phyloP scores from a whole-genome alignment of 495 filamentous ascomycete species.

The Achaetomiella virescens region DNA sequence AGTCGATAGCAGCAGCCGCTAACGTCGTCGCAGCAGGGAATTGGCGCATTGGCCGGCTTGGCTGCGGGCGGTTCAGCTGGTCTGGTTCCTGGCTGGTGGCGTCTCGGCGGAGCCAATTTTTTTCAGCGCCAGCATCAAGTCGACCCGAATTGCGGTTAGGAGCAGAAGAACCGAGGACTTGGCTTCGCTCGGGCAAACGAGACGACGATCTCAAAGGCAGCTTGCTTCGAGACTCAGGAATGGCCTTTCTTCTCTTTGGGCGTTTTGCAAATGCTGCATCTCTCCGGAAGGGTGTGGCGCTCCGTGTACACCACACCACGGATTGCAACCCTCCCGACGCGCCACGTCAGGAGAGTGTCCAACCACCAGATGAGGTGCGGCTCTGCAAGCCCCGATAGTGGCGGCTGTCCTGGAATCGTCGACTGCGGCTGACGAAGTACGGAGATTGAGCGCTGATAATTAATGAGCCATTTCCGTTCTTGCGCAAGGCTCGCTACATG shows the following conservation, averaged over 20 bases:
- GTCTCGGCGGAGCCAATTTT: background rate
- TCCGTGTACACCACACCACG: background rate
- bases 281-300: background rate
- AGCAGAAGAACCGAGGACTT: background rate
- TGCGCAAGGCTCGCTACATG: too few relatives aligned
- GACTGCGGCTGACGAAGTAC: too few relatives aligned
- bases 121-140: background rate
- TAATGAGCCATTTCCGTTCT: background rate
- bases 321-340: background rate
- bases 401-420: too few relatives aligned
- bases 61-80: conserved; percentile 7
- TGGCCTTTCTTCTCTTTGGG: too few relatives aligned
- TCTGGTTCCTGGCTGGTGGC: background rate
- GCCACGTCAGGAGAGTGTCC: background rate
- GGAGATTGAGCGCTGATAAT: background rate
- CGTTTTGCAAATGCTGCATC: too few relatives aligned
- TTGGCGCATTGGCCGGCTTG: background rate
- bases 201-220: background rate
- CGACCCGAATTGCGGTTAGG: background rate
- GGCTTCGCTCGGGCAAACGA: background rate
- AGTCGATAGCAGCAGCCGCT: background rate
- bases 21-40: background rate
- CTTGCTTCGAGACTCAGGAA: background rate
- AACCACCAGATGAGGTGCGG: background rate
- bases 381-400: background rate